Conservation (phyloP, 768 basidiomycete genomes). For the Phallus indusiatus region DNA sequence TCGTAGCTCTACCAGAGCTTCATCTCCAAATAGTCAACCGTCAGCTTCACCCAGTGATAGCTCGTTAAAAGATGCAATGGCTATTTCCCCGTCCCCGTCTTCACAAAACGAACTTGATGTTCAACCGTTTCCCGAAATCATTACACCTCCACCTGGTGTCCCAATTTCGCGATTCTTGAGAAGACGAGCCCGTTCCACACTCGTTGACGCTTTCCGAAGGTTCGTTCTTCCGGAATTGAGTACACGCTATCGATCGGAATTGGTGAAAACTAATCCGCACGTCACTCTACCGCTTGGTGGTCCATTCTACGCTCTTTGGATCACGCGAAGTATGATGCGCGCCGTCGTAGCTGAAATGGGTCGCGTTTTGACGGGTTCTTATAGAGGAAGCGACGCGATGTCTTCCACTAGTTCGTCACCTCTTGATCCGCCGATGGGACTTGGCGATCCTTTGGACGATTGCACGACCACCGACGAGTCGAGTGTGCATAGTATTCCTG, state of each 20-base stretch:
- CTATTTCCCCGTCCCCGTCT: conserved; percentile 23
- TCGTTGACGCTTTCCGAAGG: conserved; percentile 58
- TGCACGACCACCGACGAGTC: conserved; percentile 1
- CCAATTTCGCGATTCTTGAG: conserved; percentile 37
- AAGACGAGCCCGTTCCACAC: conserved; percentile 51
- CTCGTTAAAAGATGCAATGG: not conserved
- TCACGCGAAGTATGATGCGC: not conserved
- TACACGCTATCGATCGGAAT: conserved; percentile 12
- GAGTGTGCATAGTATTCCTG: conserved; percentile 3
- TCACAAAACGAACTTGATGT: conserved; percentile 16
- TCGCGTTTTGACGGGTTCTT: not conserved
- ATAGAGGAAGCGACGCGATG: not conserved
- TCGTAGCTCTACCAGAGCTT: conserved; percentile 19
- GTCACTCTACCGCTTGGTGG: not conserved
- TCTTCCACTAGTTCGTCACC: not conserved
- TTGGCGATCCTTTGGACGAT: not conserved
- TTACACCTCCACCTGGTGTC: conserved; percentile 18
- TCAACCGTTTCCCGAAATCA: conserved; percentile 17
- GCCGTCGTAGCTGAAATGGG: not conserved
- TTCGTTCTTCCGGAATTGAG: conserved; percentile 48
- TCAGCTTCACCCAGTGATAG: not conserved
- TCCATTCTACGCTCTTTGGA: conserved; percentile 2
- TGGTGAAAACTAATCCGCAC: not conserved
- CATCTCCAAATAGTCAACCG: conserved; percentile 17
- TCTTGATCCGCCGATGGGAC: not conserved